A percentile compares a stretch with the other conserved stretches of the same genome.
Conservation (phyloP, 176 grass and related monocot genomes). For the Eragrostis nindensis region DNA sequence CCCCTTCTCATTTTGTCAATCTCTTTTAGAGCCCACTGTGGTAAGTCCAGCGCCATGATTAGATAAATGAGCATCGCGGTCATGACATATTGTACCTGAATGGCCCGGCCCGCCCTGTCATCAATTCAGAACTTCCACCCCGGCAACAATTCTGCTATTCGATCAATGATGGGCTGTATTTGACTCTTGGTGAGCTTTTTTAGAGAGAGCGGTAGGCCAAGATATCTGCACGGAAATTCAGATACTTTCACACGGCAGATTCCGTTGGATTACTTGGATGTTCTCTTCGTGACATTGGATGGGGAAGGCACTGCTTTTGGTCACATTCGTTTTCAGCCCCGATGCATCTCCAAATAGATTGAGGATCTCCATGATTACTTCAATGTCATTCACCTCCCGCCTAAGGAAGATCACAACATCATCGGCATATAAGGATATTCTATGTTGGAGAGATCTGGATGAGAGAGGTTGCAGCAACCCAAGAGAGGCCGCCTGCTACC, state of each 20-base stretch:
- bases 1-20: too few relatives aligned
- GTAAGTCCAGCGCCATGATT: too few relatives aligned
- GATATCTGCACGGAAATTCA: background rate
- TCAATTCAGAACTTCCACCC: too few relatives aligned
- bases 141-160: too few relatives aligned
- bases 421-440: background rate
- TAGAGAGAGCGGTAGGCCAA: too few relatives aligned
- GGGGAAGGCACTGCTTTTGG: background rate
- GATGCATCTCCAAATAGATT: background rate
- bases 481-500: background rate
- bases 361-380: background rate
- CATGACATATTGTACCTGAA: too few relatives aligned
- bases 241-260: background rate
- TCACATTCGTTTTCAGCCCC: background rate
- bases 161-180: too few relatives aligned
- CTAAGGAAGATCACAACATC: background rate
- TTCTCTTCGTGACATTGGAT: background rate
- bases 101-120: too few relatives aligned
- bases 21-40: too few relatives aligned
- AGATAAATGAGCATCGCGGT: too few relatives aligned
- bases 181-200: too few relatives aligned
- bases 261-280: fast-evolving
- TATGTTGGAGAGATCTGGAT: background rate
- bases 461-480: background rate
- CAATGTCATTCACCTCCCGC: background rate